Percentiles rank a stretch among this genome's conserved stretches.
Evolutionary conservation across 2,329 filamentous ascomycete genomes (phyloP).

Genomic region (Aspergillus persii): DNA sequence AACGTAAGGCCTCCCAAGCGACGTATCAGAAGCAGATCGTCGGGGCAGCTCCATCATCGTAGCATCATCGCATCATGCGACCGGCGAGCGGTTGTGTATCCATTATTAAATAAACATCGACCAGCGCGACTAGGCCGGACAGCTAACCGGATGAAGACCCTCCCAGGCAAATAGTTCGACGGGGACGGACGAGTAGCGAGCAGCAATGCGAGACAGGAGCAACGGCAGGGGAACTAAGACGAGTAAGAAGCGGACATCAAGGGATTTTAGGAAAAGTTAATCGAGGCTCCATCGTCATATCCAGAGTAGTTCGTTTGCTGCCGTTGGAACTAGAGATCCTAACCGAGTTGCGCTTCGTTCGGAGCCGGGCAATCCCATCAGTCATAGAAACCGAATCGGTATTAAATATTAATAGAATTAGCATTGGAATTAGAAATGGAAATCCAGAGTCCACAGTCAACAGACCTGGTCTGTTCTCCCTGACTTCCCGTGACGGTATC

Average conservation of each 20-base stretch:
- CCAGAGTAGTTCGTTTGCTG: background rate
- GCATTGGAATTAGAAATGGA: too few relatives aligned
- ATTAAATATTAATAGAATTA: too few relatives aligned
- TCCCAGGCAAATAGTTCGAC: background rate
- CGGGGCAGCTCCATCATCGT: background rate
- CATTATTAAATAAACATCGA: background rate
- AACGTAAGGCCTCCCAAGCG: too few relatives aligned
- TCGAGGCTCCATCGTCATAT: background rate
- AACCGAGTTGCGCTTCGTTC: background rate
- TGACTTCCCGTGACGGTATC: background rate
- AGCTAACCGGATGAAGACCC: background rate
- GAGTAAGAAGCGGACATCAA: background rate
- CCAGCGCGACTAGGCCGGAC: background rate
- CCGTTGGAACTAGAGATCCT: background rate
- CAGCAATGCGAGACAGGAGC: background rate
- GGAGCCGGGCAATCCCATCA: background rate
- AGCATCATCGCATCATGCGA: background rate
- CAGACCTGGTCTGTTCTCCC: background rate
- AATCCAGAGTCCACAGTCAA: too few relatives aligned
- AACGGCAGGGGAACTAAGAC: background rate
- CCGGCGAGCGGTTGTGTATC: background rate
- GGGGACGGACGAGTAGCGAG: background rate
- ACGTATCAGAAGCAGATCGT: background rate
- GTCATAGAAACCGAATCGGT: too few relatives aligned
- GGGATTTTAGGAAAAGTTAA: background rate